Conservation (phyloP, 2,329 filamentous ascomycete genomes). For the Colletotrichum somersetense region DNA sequence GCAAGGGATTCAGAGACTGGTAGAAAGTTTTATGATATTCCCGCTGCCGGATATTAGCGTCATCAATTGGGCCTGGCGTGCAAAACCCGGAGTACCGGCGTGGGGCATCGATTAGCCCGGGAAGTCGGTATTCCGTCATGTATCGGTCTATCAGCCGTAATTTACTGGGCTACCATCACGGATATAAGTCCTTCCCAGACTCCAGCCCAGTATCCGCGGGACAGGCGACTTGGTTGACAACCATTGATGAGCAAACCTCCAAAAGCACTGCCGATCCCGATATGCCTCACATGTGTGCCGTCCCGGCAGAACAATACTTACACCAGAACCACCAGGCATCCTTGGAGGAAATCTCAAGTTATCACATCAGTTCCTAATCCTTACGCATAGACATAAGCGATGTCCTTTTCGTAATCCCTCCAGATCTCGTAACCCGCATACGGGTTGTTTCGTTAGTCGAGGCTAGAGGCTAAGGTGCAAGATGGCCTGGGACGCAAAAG, state of each 20-base stretch:
- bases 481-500: background rate
- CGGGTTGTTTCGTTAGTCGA: background rate
- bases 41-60: background rate
- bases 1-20: background rate
- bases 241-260: background rate
- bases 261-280: background rate
- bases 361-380: background rate
- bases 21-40: background rate
- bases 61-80: background rate
- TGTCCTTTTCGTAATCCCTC: background rate
- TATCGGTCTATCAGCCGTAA: background rate
- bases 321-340: background rate
- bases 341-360: background rate
- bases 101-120: background rate
- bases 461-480: background rate
- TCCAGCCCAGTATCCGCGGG: background rate
- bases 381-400: background rate
- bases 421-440: background rate
- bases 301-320: background rate
- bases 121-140: background rate
- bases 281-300: background rate
- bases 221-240: background rate
- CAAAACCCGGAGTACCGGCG: background rate
- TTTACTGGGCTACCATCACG: background rate
- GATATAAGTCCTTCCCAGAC: background rate